Base-by-base conservation (phyloP, 75 land plant genomes). In the Cupressus sempervirens region DNA sequence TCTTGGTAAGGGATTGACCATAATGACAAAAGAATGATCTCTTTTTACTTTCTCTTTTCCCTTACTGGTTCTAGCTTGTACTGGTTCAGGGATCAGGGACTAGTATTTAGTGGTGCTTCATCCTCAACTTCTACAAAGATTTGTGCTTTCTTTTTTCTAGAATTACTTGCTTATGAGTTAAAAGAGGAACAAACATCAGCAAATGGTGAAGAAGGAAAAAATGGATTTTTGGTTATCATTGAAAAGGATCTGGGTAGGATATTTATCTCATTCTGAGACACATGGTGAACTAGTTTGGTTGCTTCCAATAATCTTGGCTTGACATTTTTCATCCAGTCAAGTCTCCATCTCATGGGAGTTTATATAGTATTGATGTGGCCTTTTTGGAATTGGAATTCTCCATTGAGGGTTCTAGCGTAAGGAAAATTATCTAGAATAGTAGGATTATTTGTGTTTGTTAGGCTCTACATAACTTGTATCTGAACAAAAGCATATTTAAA, bases 11-110 rank as follows among this genome's bases (percentile, higher is more conserved):
- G 40, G 40, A 38, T 38, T 38, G 2, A 2, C 40, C 40, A 38
- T 38, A 38, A 1, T 1, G 40, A 1, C 1, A 0, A n/a, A 9
- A 2, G 26, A 12, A 1, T 9, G 26, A 8, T n/a, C 9, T n/a
- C n/a, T n/a, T 0, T 1, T 23, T 0, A 0, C 0, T 1, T 20
- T 3, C 8, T 1, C 7, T n/a, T 68, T 29, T 0, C 9, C 29
- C 1, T 5, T 29, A 7, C 9, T 5, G n/a, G 9, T 7, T 26
- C 12, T 1, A 2, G 26, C 40, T 1, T 38, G 40, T 1, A 38
- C 72, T 29, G 9, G 13, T 1, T 50, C 14, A 50, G 1, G 13
- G 13, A 1, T 50, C 0, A 8, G n/a, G 52, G 52, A 10, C 52
- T 14, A 10, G 10, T 11, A 0, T 50, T 50, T 0, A 50, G 10